phyloP scores from a whole-genome alignment of 2,329 filamentous ascomycete genomes.

The Amylocarpus encephaloides region DNA sequence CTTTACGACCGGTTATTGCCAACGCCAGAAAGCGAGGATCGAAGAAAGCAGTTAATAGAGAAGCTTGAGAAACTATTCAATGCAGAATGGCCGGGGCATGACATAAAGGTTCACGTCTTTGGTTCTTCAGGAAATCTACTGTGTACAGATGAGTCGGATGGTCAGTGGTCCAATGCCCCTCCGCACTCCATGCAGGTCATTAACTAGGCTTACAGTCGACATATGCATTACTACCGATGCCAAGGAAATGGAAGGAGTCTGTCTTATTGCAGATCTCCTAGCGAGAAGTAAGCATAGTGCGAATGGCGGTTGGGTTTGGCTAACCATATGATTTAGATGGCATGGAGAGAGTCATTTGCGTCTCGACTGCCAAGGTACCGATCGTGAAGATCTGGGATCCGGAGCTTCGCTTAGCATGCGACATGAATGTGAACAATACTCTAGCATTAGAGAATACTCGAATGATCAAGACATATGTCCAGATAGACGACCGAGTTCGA shows the following conservation, averaged over 20 bases:
- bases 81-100: conserved; percentile 81
- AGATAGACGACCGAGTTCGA: conserved; percentile 83
- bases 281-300: conserved; percentile 62
- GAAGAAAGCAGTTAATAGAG: conserved; percentile 67
- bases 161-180: conserved; percentile 44
- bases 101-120: conserved; percentile 89
- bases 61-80: conserved; percentile 88
- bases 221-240: conserved; percentile 93
- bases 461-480: conserved; percentile 96
- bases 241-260: conserved; percentile 83
- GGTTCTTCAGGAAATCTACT: conserved; percentile 95
- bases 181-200: background rate
- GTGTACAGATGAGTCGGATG: conserved; percentile 93
- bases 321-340: conserved; percentile 59
- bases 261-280: conserved; percentile 80
- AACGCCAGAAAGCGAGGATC: conserved; percentile 68
- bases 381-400: conserved; percentile 99
- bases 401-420: conserved; percentile 79
- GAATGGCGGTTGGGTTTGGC: conserved; percentile 16
- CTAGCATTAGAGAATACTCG: conserved; percentile 91
- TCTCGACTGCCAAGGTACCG: conserved; percentile 90
- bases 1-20: conserved; percentile 83
- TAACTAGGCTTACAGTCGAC: conserved; percentile 59
- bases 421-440: conserved; percentile 99
- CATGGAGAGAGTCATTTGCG: conserved; percentile 94